Evolutionary conservation across 1,139 yeast species (phyloP).

Genomic region (Tardiomyces digboiensis): DNA sequence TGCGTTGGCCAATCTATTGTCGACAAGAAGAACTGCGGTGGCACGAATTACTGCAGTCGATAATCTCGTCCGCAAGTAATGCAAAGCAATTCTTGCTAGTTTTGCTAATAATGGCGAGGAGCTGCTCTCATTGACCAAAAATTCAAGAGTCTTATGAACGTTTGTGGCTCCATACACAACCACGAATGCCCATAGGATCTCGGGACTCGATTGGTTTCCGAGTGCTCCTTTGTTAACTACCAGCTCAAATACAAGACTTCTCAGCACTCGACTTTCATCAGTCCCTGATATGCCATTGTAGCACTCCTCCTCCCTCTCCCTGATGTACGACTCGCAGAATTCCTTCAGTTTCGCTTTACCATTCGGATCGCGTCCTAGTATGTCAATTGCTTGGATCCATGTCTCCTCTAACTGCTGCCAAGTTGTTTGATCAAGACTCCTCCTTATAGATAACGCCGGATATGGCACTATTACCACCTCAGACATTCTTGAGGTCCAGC

Average conservation of each 20-base stretch:
- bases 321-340: not conserved
- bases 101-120: not conserved
- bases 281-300: not conserved
- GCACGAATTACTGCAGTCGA: not conserved
- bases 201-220: constrained; percentile 12
- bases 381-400: not conserved
- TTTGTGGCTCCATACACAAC: constrained; percentile 19
- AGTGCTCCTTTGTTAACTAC: constrained; percentile 3
- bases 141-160: constrained; percentile 9
- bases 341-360: not conserved
- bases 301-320: not conserved
- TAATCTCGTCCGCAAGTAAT: not conserved
- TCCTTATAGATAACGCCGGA: not conserved
- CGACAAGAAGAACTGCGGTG: not conserved
- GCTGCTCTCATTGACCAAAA: constrained; percentile 4
- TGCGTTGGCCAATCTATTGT: not conserved
- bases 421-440: not conserved
- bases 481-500: no score
- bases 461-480: not conserved
- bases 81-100: not conserved
- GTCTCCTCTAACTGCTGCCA: not conserved
- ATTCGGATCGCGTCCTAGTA: not conserved
- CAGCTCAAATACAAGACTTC: constrained; percentile 7
- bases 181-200: constrained; percentile 22
- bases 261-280: constrained; percentile 1